Percentiles rank a stretch among this genome's conserved stretches.
Conservation (phyloP, 768 basidiomycete genomes). For the Leccinum imitatum region DNA sequence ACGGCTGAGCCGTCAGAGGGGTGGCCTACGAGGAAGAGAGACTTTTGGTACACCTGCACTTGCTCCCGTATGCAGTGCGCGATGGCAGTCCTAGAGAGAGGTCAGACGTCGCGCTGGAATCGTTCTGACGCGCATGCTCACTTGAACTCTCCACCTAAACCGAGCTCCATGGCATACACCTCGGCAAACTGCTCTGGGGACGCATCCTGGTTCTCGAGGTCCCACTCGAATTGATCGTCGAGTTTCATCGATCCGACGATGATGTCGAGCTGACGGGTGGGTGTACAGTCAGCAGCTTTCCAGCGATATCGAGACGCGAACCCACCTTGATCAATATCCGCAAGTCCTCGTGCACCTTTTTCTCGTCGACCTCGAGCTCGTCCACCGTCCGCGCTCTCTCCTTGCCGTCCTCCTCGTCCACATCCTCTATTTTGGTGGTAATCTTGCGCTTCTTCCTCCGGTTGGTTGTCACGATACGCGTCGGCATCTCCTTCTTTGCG, state of each 20-base stretch:
- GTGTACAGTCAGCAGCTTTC: slow-evolving; percentile 4
- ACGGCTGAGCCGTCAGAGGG: slow-evolving; percentile 75
- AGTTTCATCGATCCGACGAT: slow-evolving; percentile 91
- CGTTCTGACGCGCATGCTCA: slow-evolving; percentile 36
- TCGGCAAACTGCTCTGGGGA: slow-evolving; percentile 94
- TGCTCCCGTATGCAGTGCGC: slow-evolving; percentile 96
- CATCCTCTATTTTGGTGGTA: slow-evolving; percentile 28
- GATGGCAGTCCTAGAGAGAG: slow-evolving; percentile 76
- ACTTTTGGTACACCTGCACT: slow-evolving; percentile 87
- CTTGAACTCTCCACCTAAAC: slow-evolving; percentile 91
- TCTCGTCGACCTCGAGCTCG: slow-evolving; percentile 65
- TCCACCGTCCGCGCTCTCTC: slow-evolving; percentile 55
- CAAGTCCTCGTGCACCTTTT: slow-evolving; percentile 77
- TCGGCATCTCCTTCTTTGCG: slow-evolving; percentile 32
- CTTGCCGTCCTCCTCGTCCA: slow-evolving; percentile 29
- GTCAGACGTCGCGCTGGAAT: slow-evolving; percentile 12
- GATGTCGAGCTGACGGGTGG: slow-evolving; percentile 74
- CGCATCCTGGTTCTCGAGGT: slow-evolving; percentile 74
- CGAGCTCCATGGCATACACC: slow-evolving; percentile 81
- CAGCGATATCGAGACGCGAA: slow-evolving; percentile 1
- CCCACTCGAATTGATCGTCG: slow-evolving; percentile 98
- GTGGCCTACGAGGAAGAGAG: slow-evolving; percentile 86
- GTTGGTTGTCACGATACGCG: slow-evolving; percentile 30
- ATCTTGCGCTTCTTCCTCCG: slow-evolving; percentile 45
- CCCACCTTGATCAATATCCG: slow-evolving; percentile 88